phyloP scores from a whole-genome alignment of 2,329 filamentous ascomycete species.

The Diplocarpon mali region DNA sequence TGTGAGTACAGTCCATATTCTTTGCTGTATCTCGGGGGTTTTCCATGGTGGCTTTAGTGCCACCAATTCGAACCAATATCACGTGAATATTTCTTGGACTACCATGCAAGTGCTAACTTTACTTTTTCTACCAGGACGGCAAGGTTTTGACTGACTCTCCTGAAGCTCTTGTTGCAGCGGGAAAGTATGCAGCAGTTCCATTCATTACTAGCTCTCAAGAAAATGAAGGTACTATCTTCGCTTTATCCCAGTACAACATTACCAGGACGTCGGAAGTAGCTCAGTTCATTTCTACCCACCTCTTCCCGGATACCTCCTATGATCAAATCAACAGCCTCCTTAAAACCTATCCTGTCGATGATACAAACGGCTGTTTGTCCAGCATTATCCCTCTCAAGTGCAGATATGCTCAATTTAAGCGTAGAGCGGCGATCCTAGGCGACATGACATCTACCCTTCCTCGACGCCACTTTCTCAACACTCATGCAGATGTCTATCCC shows the following conservation, averaged over 20 bases:
- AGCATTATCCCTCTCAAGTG: slow-evolving; percentile 61
- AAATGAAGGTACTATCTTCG: slow-evolving; percentile 68
- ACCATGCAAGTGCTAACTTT: neutral
- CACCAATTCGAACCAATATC: no score
- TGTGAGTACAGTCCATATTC: no score
- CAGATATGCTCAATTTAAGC: slow-evolving; percentile 66
- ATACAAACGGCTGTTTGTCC: slow-evolving; percentile 53
- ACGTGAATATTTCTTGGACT: neutral
- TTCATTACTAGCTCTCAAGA: slow-evolving; percentile 66
- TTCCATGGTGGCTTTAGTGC: no score
- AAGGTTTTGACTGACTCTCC: slow-evolving; percentile 49
- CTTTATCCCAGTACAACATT: slow-evolving; percentile 56
- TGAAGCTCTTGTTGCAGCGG: slow-evolving; percentile 41
- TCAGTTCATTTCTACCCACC: slow-evolving; percentile 47
- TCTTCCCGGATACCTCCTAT: slow-evolving; percentile 45
- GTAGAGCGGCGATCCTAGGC: slow-evolving; percentile 62
- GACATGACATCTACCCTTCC: slow-evolving; percentile 64
- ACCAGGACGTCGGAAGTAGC: slow-evolving; percentile 47
- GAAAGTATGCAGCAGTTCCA: slow-evolving; percentile 47
- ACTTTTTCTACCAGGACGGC: slow-evolving; percentile 36
- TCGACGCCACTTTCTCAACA: slow-evolving; percentile 50
- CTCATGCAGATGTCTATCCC: slow-evolving; percentile 36
- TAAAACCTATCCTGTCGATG: slow-evolving; percentile 42
- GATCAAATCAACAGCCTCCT: slow-evolving; percentile 45
- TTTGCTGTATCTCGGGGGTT: no score